Base-by-base conservation (phyloP, 2,329 filamentous ascomycete genomes). In the Aspergillus jensenii region DNA sequence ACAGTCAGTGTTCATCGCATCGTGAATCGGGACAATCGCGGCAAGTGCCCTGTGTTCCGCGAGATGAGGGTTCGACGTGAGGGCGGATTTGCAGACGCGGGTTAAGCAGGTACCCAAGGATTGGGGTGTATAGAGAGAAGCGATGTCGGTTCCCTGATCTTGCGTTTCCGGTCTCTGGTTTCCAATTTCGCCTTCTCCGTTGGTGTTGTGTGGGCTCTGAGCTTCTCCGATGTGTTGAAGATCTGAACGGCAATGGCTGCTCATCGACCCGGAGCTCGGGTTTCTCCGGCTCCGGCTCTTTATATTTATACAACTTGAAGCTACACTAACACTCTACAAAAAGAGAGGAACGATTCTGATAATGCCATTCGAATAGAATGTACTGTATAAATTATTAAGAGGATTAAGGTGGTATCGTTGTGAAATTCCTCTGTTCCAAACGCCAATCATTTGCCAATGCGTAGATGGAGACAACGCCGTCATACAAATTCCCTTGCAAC, bases 1-100 rank as follows among this genome's bases (percentile, higher is more conserved):
- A 62, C 61, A 48, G 49, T 25, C 48, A 27, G 48, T 40, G 25
- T 52, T 65, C 61, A 66, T 66, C 51, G 61, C 62, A 66, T 65
- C 55, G 54, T 59, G 53, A 48, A 21, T 27, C 31, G 55, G 40
- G 50, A 21, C 56, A 61, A 49, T 59, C 59, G 43, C 57, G 21
- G 31, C 11, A 41, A 45, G 46, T 33, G 44, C 37, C 43, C 47
- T 52, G 55, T 17, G 19, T 31, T 49, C 27, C 39, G 25, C 35
- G 15, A 49, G 51, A 39, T 33, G 37, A 33, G 17, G 14, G 33
- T 15, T 37, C 12, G 23, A 33, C 17, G 25, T 53, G 9, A 44
- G 39, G 45, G 41, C 15, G 43, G 43, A 33, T 11, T 19, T 40
- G 43, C 12, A 35, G 33, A n/a, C 14, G 35, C 49, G n/a, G 31